Conservation (phyloP, 306 rosid genomes). For the Purshia tridentata region DNA sequence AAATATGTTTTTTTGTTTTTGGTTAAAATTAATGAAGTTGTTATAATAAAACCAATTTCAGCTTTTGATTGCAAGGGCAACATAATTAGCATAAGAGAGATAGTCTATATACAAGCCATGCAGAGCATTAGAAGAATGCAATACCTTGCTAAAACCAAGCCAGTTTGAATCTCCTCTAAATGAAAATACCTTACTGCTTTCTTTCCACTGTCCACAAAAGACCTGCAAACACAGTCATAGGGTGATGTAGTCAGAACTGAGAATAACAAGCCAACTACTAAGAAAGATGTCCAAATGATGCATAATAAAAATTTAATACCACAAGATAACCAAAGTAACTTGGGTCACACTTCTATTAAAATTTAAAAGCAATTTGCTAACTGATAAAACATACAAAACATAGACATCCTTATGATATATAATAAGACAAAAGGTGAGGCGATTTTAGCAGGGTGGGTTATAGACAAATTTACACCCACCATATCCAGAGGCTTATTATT, state of each 20-base stretch:
- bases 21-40: neutral
- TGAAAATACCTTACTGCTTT: slow-evolving; percentile 52
- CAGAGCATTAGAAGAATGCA: neutral
- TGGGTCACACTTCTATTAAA: neutral
- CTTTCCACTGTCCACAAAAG: slow-evolving; percentile 81
- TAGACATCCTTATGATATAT: no score
- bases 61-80: neutral
- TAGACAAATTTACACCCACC: no score
- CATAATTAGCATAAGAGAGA: neutral
- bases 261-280: slow-evolving; percentile 3
- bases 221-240: slow-evolving; percentile 45
- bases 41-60: neutral
- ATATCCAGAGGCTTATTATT: neutral
- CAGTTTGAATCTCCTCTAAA: slow-evolving; percentile 95
- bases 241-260: slow-evolving; percentile 17
- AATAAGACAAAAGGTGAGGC: neutral
- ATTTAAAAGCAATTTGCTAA: neutral
- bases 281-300: slow-evolving; percentile 3
- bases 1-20: neutral
- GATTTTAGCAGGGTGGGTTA: neutral
- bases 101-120: neutral
- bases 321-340: slow-evolving; percentile 1
- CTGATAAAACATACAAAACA: neutral
- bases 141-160: slow-evolving; percentile 96
- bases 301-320: neutral